These are phyloP conservation scores for Globisporangium spiculum DNA, from an alignment of 352 stramenopile species.

Conservation along the genomic window DNA sequence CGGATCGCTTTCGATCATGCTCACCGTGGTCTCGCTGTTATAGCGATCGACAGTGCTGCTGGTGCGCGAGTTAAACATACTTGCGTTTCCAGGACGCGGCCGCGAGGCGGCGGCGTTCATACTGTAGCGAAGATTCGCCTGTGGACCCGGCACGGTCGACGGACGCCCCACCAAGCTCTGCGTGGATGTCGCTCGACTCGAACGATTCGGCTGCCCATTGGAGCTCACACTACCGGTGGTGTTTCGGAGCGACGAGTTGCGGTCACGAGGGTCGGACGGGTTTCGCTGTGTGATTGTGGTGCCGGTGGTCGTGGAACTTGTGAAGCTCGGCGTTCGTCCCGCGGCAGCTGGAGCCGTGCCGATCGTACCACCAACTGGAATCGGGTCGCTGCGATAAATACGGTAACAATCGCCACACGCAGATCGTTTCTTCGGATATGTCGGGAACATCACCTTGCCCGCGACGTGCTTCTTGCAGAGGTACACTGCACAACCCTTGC, in stretches of 20 bases:
- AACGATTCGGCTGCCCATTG: conserved; percentile 15
- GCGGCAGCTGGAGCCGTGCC: conserved; percentile 14
- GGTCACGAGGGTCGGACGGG: conserved; percentile 9
- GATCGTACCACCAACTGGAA: conserved; percentile 30
- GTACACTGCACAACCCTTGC: conserved; percentile 74
- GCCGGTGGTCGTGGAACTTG: conserved; percentile 15
- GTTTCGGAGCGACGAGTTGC: conserved; percentile 14
- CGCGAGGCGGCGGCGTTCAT: conserved; percentile 28
- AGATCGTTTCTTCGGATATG: conserved; percentile 63
- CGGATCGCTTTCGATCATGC: conserved; percentile 46
- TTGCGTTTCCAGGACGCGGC: conserved; percentile 18
- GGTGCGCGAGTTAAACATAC: conserved; percentile 16
- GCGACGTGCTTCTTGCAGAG: conserved; percentile 83
- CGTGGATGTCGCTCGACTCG: conserved; percentile 43
- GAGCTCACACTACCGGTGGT: conserved; percentile 17
- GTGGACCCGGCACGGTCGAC: conserved; percentile 43
- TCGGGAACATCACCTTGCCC: conserved; percentile 58
- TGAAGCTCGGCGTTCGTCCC: conserved; percentile 24
- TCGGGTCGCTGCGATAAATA: conserved; percentile 52
- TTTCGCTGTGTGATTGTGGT: conserved; percentile 11
- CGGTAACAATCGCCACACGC: conserved; percentile 79
- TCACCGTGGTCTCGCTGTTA: conserved; percentile 55
- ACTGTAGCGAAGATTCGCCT: conserved; percentile 52
- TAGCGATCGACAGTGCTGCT: conserved; percentile 36
- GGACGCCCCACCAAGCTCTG: conserved; percentile 42